A percentile compares a stretch with the other conserved stretches of the same genome.
Evolutionary conservation across 2,329 filamentous ascomycete genomes (phyloP).

Genomic region (Phyllachora maydis): DNA sequence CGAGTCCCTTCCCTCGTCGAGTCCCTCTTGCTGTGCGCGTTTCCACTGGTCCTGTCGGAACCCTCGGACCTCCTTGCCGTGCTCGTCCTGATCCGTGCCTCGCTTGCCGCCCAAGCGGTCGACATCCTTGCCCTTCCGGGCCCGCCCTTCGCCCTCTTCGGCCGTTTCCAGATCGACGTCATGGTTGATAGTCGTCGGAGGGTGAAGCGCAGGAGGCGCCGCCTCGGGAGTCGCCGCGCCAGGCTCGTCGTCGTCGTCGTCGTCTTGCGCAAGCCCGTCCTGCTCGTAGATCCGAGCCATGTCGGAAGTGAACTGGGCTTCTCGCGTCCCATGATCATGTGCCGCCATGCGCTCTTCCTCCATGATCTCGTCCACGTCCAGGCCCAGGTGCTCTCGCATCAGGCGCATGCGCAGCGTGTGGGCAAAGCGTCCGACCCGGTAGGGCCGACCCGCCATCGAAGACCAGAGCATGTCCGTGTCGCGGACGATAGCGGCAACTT

Average conservation of each 20-base stretch:
- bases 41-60: constrained; percentile 61
- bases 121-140: constrained; percentile 6
- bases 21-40: constrained; percentile 35
- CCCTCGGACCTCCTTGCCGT: constrained; percentile 59
- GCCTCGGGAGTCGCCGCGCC: constrained; percentile 2
- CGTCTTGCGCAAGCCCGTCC: constrained; percentile 16
- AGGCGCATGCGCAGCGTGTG: constrained; percentile 81
- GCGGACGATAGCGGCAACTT: constrained; percentile 73
- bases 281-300: constrained; percentile 43
- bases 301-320: constrained; percentile 28
- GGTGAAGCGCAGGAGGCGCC: constrained; percentile 1
- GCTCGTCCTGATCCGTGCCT: constrained; percentile 37
- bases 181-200: constrained; percentile 47
- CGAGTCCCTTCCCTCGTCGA: constrained; percentile 49
- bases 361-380: constrained; percentile 80
- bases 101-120: constrained; percentile 25
- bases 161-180: constrained; percentile 38
- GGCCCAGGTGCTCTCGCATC: constrained; percentile 92
- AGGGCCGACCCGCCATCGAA: constrained; percentile 76
- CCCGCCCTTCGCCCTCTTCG: constrained; percentile 25
- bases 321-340: constrained; percentile 35
- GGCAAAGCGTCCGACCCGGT: constrained; percentile 77
- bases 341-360: constrained; percentile 57
- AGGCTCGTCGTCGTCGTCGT: no score
- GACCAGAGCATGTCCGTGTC: constrained; percentile 88